Evolutionary conservation across 805 yeast genomes (phyloP), one percentile per base, ranked within the genome.

Genomic region (Jamesozyma piceae): DNA sequence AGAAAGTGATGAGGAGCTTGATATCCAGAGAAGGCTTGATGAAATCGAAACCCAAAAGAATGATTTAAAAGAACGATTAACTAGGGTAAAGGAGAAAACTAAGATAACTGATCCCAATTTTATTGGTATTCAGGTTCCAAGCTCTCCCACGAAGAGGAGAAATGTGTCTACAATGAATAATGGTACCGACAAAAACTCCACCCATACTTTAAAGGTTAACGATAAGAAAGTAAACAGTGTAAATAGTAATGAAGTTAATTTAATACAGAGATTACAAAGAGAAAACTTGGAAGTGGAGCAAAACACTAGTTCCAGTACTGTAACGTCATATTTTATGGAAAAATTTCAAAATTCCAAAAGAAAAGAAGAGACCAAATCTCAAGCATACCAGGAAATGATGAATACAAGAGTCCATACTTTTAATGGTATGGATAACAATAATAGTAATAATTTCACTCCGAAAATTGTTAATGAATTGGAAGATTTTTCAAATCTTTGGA

Each of bases 391-490:
- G 15, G 48, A 58, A 8, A 43, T 71, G 36, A 42, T 66, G 49
- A 51, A 51, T 5, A 45, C 64, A 2, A 62, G 75, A 39, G 66
- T 67, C 0, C 69, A 65, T 43, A 58, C 72, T 3, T 73, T 73
- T 51, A 62, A 59, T 30, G 27, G 29, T 49, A 50, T 17, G 41
- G 38, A 14, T 44, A 48, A n/a, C 6, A 37, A 3, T 36, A 51
- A 8, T 8, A 35, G 4, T 37, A 51, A 9, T 57, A 54, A 14
- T 3, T 54, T 49, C 28, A 51, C 53, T 26, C 65, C 69, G 1
- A 26, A 49, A 1, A 49, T 45, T 8, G 70, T 64, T 1, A 62
- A 72, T 42, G 77, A 74, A 40, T 49, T 50, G n/a, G 83, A 78
- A 37, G 48, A 47, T 6, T 70, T 56, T 48, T 71, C 81, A 0